Evolutionary conservation across 495 filamentous ascomycete species (phyloP).

Genomic region (Sphaerosporella brunnea): DNA sequence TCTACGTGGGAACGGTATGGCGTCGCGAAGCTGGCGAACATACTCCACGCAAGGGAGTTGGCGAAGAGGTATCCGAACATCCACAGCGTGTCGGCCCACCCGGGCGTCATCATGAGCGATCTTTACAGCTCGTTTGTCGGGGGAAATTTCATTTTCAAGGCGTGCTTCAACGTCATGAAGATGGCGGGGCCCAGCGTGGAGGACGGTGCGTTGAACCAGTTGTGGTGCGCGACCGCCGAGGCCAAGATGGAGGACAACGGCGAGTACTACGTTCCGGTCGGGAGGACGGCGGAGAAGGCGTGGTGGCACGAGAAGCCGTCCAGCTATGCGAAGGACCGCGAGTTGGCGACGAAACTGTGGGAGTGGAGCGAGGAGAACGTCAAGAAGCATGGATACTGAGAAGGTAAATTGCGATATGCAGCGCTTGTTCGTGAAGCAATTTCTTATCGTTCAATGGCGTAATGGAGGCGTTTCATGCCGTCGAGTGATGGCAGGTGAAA

Average conservation of each 20-base stretch:
- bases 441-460: too few species aligned
- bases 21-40: slow-evolving; percentile 51
- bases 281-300: slow-evolving; percentile 10
- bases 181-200: slow-evolving; percentile 23
- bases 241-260: slow-evolving; percentile 32
- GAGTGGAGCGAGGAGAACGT: slow-evolving; percentile 13
- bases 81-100: slow-evolving; percentile 42
- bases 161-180: slow-evolving; percentile 15
- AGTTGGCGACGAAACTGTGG: slow-evolving; percentile 30
- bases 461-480: too few species aligned
- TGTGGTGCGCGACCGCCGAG: slow-evolving; percentile 39
- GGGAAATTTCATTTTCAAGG: slow-evolving; percentile 23
- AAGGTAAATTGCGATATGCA: too few species aligned
- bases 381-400: slow-evolving; percentile 9
- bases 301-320: slow-evolving; percentile 1
- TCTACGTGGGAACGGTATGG: slow-evolving; percentile 39
- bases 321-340: slow-evolving; percentile 30
- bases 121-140: slow-evolving; percentile 30
- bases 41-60: slow-evolving; percentile 45
- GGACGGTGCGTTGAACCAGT: slow-evolving; percentile 40
- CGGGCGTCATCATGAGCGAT: slow-evolving; percentile 45
- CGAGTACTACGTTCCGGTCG: slow-evolving; percentile 42
- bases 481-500: too few species aligned
- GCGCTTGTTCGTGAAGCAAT: too few species aligned
- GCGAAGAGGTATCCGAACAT: slow-evolving; percentile 40